Base-by-base conservation (phyloP, 2,329 filamentous ascomycete species). In the Aspergillus viridinutans region DNA sequence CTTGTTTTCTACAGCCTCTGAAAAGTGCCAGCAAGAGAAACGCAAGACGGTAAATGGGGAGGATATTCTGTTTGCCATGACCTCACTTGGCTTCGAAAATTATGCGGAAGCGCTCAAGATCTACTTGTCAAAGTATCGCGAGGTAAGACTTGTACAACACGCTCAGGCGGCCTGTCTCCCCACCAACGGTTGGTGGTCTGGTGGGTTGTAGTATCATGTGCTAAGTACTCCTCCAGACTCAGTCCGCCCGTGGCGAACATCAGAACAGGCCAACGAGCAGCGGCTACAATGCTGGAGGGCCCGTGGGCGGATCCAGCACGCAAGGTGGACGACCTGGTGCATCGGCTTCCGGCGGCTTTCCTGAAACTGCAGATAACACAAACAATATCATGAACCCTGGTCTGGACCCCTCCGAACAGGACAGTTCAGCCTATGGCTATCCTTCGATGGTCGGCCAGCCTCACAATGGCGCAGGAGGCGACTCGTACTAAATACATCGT, bases 21-120 rank as follows among this genome's bases (percentile, higher is more conserved):
- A 99, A 77, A 99, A 99, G 77, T 99, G 94, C 72, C 94, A 99
- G 74, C 94, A 97, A 76, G 94, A 99, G 77, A 99, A 99, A 82
- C 87, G 94, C 69, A 99, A 99, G 81, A 99, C 94, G 0, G 94
- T 99, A 65, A 99, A 99, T 71, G 94, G 94, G 66, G 94, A 99
- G 76, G 94, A 99, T 69, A 99, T 99, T 58, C 81, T 99, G 49
- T 99, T 97, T 72, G 94, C 94, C 59, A 99, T 99, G 94, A 97
- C 93, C 7, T 99, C 94, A 26, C 84, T 99, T 38, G 94, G 94
- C 1, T 99, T 99, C 75, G 94, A 99, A 77, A 99, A 99, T 78
- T 99, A 99, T 73, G 90, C 93, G 26, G 94, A 99, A 75, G 94
- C 94, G 1, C 82, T 99, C 57, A 99, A 99, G 78, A 97, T 99